Evolutionary conservation across 192 early-diverging fungal species (phyloP).

Genomic region (Linnemannia elongata): DNA sequence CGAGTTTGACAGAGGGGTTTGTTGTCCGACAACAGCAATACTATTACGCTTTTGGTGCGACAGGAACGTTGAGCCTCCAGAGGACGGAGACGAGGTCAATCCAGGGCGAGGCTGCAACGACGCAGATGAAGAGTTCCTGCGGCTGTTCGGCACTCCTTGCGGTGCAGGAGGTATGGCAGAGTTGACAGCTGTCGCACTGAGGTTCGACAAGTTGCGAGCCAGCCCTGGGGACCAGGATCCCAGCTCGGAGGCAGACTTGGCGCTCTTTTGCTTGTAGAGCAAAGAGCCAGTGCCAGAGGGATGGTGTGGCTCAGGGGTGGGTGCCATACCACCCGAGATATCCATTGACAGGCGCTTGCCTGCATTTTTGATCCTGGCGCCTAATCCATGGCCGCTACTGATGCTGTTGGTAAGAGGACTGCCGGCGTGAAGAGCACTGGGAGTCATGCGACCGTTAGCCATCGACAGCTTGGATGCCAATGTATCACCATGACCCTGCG

Average conservation of each 20-base stretch:
- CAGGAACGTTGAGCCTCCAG: constrained; percentile 2
- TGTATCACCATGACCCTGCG: background rate
- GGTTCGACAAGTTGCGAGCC: constrained; percentile 17
- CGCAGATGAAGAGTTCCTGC: constrained; percentile 11
- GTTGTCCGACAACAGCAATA: background rate
- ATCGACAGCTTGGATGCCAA: background rate
- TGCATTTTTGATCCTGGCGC: constrained; percentile 46
- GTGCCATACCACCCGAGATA: constrained; percentile 14
- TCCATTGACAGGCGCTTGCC: constrained; percentile 47
- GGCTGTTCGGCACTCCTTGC: background rate
- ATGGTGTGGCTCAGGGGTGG: background rate
- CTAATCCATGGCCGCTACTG: constrained; percentile 14
- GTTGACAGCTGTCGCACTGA: background rate
- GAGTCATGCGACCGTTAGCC: constrained; percentile 18
- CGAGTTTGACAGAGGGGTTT: constrained; percentile 17
- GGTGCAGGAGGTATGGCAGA: constrained; percentile 11
- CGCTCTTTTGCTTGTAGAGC: constrained; percentile 48
- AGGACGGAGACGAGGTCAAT: constrained; percentile 1
- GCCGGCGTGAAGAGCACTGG: constrained; percentile 9
- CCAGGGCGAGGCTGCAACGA: background rate
- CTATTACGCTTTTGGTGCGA: constrained; percentile 32
- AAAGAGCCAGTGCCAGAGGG: constrained; percentile 9
- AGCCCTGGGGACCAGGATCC: constrained; percentile 32
- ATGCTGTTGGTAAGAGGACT: constrained; percentile 1
- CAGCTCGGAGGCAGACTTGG: constrained; percentile 39